Evolutionary conservation across 23 red algal genomes (phyloP), one percentile per base, ranked within the genome.

Genomic region (Gracilaria gracilis): DNA sequence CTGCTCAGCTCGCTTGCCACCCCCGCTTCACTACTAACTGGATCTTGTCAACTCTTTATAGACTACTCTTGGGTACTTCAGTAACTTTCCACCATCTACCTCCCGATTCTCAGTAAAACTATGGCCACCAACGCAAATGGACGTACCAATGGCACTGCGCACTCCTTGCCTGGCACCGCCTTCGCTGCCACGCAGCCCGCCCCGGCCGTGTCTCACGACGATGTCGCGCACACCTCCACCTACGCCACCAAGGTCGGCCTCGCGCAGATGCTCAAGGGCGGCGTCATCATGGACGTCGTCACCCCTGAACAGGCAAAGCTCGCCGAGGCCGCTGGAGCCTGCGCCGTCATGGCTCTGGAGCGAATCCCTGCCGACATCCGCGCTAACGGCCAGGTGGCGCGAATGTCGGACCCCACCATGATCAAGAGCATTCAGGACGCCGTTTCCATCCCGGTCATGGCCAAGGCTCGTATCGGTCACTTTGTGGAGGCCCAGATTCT

Each of bases 271-370:
- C 88, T 99, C 71, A 99, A 99, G 86, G 97, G 97, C 67, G 97
- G 97, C 57, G 97, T 99, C 85, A 99, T 99, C 58, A 99, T 99
- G 97, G 97, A 99, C 74, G 97, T 99, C 66, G 97, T 99, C 8
- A 99, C 97, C 13, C 97, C 97, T 17, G 97, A 96, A 59, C 97
- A 99, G 84, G 97, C 97, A 2, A 59, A 73, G 34, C 87, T 99
- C 36, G 97, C 97, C 31, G 97, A 96, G 83, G 69, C 88, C 36
- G 97, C 97, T 0, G 97, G 97, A 31, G 97, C 97, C 67, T 99
- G 97, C 84, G 97, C 97, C 47, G 97, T 99, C 50, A 99, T 99
- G 97, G 97, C 97, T 14, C 82, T 99, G 85, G 97, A 99, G 82
- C 91, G 95, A 9, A 99, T 99, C 87, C 97, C 97, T 7, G 97